These are phyloP conservation scores for Boletus pseudopeckii DNA, from an alignment of 768 basidiomycete genomes.

Conservation along the genomic window DNA sequence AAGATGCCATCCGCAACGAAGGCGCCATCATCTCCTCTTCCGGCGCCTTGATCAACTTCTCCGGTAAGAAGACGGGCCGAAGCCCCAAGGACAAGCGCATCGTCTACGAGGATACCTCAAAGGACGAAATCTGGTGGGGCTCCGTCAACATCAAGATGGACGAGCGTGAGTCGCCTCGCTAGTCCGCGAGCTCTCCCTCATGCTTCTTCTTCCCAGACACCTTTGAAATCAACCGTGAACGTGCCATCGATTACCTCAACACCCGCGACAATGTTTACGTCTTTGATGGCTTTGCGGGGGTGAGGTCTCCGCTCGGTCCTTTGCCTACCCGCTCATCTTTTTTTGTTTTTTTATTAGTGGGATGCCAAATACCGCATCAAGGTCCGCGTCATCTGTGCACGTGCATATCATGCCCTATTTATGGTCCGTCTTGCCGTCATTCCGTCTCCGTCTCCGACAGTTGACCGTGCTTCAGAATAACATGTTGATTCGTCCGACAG, in stretches of 20 bases:
- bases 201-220: slow-evolving; percentile 57
- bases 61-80: slow-evolving; percentile 98
- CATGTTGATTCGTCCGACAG: slow-evolving; percentile 98
- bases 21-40: slow-evolving; percentile 96
- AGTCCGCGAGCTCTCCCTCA: not conserved
- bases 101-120: slow-evolving; percentile 94
- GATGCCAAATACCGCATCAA: slow-evolving; percentile 99
- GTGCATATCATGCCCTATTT: slow-evolving; percentile 98
- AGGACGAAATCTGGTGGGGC: slow-evolving; percentile 99
- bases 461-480: slow-evolving; percentile 62
- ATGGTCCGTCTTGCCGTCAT: slow-evolving; percentile 60
- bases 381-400: slow-evolving; percentile 97
- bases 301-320: slow-evolving; percentile 33
- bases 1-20: slow-evolving; percentile 97
- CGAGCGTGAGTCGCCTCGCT: slow-evolving; percentile 59
- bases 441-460: not conserved
- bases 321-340: not conserved
- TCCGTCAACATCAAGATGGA: slow-evolving; percentile 99
- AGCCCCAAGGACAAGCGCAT: slow-evolving; percentile 99
- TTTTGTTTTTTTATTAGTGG: slow-evolving; percentile 52
- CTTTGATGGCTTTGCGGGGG: slow-evolving; percentile 93
- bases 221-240: slow-evolving; percentile 98
- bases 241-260: slow-evolving; percentile 98
- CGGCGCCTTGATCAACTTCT: slow-evolving; percentile 99
- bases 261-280: slow-evolving; percentile 98